Evolutionary conservation across 2,329 filamentous ascomycete species (phyloP), one percentile per base, ranked within the genome.

Genomic region (Magnaporthiopsis rhizophila): DNA sequence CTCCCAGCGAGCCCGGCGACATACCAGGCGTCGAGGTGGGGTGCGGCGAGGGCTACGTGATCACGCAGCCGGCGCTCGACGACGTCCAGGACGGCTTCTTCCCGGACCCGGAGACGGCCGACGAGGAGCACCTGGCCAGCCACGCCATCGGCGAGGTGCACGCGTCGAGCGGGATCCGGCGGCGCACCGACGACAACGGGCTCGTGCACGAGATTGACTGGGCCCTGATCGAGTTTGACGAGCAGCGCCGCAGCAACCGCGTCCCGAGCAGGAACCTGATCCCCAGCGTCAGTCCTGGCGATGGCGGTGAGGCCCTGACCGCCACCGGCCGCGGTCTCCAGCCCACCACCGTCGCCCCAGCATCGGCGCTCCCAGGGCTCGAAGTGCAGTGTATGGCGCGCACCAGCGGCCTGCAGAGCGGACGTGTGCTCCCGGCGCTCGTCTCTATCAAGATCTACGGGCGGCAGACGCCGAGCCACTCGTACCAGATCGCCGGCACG

Each of bases 161-260:
- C 71, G 94, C 94, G 0, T 96, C 92, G 0, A 97, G 92, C 28
- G 94, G 94, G 8, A 89, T 98, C 65, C 87, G 92, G 5, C 86
- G 94, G 36, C 88, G 90, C 72, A 83, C 80, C 62, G 83, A 88
- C 64, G 83, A 86, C 65, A 82, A 89, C 66, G 87, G 89, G 5
- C 79, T 96, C 30, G 81, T 91, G 7, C 94, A 97, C 73, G 94
- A 98, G 74, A 92, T 98, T 59, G 94, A 98, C 74, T 98, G 94
- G 94, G 92, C 93, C 0, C 79, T 98, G 2, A 92, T 98, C 69
- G 86, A 90, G 69, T 91, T 98, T 67, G 80, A 89, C 13, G 81
- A 88, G 8, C 26, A 30, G n/a, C 8, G 26, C 6, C 62, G 38
- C 56, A 18, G 45, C 4, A 83, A 88, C 13, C 86, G 94, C 1